Conservation (phyloP, 306 rosid species). For the Acacia melanoxylon region DNA sequence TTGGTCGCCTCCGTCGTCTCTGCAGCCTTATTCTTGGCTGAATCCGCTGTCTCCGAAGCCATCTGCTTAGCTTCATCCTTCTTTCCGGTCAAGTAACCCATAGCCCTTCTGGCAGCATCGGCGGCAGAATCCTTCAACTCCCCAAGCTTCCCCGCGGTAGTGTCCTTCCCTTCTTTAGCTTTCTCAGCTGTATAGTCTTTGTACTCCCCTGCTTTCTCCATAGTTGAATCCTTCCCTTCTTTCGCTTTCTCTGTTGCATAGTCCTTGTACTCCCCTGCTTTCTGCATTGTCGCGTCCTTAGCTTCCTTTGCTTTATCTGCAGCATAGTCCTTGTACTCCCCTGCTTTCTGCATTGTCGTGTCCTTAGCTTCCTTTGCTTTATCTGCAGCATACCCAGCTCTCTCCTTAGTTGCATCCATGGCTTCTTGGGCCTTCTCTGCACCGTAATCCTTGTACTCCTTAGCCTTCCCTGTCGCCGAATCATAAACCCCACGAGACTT, state of each 20-base stretch:
- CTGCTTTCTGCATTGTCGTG: neutral
- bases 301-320: slow-evolving; percentile 22
- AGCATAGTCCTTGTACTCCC: neutral
- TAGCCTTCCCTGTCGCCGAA: slow-evolving; percentile 17
- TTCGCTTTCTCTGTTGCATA: slow-evolving; percentile 25
- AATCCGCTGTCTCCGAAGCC: slow-evolving; percentile 44
- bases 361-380: slow-evolving; percentile 35
- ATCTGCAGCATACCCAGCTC: neutral
- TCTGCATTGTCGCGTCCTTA: slow-evolving; percentile 16
- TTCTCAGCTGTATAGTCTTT: slow-evolving; percentile 46
- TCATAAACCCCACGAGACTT: slow-evolving; percentile 29
- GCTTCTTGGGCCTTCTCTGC: slow-evolving; percentile 20
- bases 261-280: slow-evolving; percentile 34
- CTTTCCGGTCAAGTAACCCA: slow-evolving; percentile 60
- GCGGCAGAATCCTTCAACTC: slow-evolving; percentile 60
- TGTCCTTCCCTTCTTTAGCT: slow-evolving; percentile 53
- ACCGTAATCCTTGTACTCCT: neutral
- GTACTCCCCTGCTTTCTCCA: slow-evolving; percentile 23
- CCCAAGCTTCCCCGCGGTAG: slow-evolving; percentile 49
- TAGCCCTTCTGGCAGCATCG: slow-evolving; percentile 50
- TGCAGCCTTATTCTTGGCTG: slow-evolving; percentile 31
- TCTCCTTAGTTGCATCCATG: neutral
- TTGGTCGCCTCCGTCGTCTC: slow-evolving; percentile 65
- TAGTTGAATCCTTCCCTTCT: slow-evolving; percentile 1
- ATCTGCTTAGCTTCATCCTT: slow-evolving; percentile 58